Evolutionary conservation across 2,329 filamentous ascomycete genomes (phyloP).

Genomic region (Sporothrix inflata): DNA sequence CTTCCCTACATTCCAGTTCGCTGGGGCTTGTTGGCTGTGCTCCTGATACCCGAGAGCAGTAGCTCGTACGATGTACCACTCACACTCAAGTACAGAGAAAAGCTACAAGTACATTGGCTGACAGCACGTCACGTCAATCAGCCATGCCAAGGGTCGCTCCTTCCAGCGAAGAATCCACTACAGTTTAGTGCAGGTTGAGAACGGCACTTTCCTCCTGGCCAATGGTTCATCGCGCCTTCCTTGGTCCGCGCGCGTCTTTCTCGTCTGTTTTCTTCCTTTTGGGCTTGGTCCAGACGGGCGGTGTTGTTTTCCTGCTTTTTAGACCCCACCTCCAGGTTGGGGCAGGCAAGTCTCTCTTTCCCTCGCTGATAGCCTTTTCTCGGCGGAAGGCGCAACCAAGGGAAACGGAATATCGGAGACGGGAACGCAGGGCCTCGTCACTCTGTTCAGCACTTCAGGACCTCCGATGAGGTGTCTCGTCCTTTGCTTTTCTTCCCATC

Average conservation of each 20-base stretch:
- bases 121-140: not conserved
- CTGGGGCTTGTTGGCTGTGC: not conserved
- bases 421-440: not conserved
- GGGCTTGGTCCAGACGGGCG: conserved; percentile 18
- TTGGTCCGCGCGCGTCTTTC: conserved; percentile 4
- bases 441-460: not conserved
- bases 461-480: not conserved
- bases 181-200: not conserved
- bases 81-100: too few relatives aligned
- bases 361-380: not conserved
- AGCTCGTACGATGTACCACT: not conserved
- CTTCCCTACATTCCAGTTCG: not conserved
- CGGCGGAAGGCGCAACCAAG: not conserved
- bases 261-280: conserved; percentile 29
- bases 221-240: conserved; percentile 12
- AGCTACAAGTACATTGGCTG: not conserved
- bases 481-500: not conserved
- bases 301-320: not conserved
- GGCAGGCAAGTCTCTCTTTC: conserved; percentile 5
- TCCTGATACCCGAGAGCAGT: conserved; percentile 1
- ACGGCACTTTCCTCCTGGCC: conserved; percentile 10
- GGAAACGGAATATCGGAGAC: not conserved
- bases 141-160: conserved; percentile 11
- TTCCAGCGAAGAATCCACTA: not conserved
- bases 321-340: not conserved